A percentile compares a stretch with the other conserved stretches of the same genome.
Evolutionary conservation across 208 protist genomes (phyloP).

Genomic region (Lotmaria passim): DNA sequence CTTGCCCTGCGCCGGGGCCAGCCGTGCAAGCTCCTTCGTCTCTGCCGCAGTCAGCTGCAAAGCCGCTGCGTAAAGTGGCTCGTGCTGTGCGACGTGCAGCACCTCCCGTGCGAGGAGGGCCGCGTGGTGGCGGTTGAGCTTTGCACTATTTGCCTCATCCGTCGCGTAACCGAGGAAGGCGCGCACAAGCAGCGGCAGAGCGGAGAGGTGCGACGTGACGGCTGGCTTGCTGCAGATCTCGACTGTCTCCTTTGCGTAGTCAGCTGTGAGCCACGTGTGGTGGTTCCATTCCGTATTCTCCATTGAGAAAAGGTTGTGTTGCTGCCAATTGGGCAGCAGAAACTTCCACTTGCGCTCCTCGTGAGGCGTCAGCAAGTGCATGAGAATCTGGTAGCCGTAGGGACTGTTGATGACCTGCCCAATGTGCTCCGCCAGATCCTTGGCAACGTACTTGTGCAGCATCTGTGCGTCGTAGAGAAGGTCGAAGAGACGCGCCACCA

Average conservation of each 20-base stretch:
- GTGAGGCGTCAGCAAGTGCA: constrained; percentile 86
- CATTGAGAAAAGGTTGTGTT: constrained; percentile 85
- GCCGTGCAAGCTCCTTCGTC: constrained; percentile 34
- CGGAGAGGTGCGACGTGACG: constrained; percentile 71
- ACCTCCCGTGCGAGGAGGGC: constrained; percentile 80
- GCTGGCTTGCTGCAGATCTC: constrained; percentile 86
- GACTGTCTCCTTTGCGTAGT: constrained; percentile 73
- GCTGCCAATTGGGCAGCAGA: constrained; percentile 80
- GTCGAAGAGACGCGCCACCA: constrained; percentile 88
- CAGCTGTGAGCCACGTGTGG: constrained; percentile 85
- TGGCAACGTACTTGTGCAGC: constrained; percentile 81
- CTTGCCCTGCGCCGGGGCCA: constrained; percentile 63
- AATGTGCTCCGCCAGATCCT: constrained; percentile 69
- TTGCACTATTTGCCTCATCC: constrained; percentile 35
- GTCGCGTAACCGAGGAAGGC: constrained; percentile 56
- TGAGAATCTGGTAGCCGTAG: constrained; percentile 84
- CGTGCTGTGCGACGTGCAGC: constrained; percentile 50
- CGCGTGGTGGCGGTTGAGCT: constrained; percentile 70
- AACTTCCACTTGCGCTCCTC: constrained; percentile 68
- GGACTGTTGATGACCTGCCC: constrained; percentile 80
- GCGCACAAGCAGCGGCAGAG: constrained; percentile 63
- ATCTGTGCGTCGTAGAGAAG: constrained; percentile 87
- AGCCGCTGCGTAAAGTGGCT: constrained; percentile 64
- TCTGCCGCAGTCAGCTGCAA: constrained; percentile 59
- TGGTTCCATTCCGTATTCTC: constrained; percentile 86